Conservation (phyloP, 2,329 filamentous ascomycete species). For the Trichoderma sp. region DNA sequence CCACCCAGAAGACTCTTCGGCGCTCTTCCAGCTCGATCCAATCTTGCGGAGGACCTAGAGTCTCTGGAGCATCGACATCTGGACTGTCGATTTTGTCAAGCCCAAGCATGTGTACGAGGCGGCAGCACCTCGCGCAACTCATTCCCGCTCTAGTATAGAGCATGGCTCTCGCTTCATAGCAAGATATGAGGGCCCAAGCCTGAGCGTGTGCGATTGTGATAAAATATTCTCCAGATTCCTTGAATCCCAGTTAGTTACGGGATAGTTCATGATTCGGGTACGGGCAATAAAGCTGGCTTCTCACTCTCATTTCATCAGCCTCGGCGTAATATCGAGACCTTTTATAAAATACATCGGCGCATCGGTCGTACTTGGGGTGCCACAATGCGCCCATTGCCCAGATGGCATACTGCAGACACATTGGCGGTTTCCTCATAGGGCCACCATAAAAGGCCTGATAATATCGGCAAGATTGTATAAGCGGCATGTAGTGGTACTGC, state of each 20-base stretch:
- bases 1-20: constrained; percentile 81
- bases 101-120: constrained; percentile 81
- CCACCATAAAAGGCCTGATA: constrained; percentile 70
- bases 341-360: constrained; percentile 79
- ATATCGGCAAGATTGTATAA: constrained; percentile 78
- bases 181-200: constrained; percentile 72
- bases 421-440: constrained; percentile 75
- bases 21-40: constrained; percentile 79
- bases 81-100: constrained; percentile 73
- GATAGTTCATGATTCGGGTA: neutral
- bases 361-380: constrained; percentile 68
- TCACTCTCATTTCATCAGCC: constrained; percentile 76
- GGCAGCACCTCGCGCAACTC: constrained; percentile 71
- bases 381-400: constrained; percentile 76
- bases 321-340: constrained; percentile 82
- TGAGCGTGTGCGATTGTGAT: constrained; percentile 80
- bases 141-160: constrained; percentile 84
- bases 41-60: constrained; percentile 69
- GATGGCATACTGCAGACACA: constrained; percentile 82
- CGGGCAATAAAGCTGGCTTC: constrained; percentile 12
- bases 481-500: constrained; percentile 70
- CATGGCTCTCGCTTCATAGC: constrained; percentile 82
- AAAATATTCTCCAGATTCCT: constrained; percentile 76
- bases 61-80: constrained; percentile 68
- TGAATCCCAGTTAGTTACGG: neutral